Evolutionary conservation across 805 yeast genomes (phyloP).

Genomic region (Candida xiaguanensis): DNA sequence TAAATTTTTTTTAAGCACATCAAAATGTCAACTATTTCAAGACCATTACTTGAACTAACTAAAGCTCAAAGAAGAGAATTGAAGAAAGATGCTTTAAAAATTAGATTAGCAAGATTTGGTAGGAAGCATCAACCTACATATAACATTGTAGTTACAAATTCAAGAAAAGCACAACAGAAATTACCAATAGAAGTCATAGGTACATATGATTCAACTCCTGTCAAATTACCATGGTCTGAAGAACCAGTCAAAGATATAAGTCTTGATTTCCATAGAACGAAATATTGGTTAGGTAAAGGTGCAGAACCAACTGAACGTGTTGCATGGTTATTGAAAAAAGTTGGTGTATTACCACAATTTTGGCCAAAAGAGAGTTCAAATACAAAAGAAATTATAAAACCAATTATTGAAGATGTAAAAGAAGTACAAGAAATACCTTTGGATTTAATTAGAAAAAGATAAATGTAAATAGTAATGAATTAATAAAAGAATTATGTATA

Average conservation of each 20-base stretch:
- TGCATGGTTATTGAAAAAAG: conserved; percentile 68
- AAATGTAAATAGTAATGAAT: background rate
- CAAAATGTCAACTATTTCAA: background rate
- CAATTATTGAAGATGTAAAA: conserved; percentile 23
- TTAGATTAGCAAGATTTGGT: conserved; percentile 91
- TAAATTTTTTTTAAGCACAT: background rate
- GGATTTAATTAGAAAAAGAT: conserved; percentile 30
- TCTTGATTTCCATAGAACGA: conserved; percentile 82
- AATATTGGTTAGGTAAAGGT: conserved; percentile 97
- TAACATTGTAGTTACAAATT: conserved; percentile 85
- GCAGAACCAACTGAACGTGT: conserved; percentile 91
- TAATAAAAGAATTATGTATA: background rate
- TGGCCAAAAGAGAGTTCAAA: conserved; percentile 52
- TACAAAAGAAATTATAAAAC: conserved; percentile 28
- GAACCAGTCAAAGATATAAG: conserved; percentile 73
- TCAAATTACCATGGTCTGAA: conserved; percentile 51
- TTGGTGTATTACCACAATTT: conserved; percentile 60
- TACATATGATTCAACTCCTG: conserved; percentile 82
- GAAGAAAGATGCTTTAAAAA: conserved; percentile 52
- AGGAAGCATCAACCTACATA: conserved; percentile 82
- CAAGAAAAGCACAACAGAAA: conserved; percentile 73
- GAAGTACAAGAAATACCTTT: conserved; percentile 29
- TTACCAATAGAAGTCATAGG: conserved; percentile 95
- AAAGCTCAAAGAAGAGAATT: conserved; percentile 13
- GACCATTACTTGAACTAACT: conserved; percentile 4